Conservation (phyloP, 352 stramenopile species). For the Globisporangium orthogonon region DNA sequence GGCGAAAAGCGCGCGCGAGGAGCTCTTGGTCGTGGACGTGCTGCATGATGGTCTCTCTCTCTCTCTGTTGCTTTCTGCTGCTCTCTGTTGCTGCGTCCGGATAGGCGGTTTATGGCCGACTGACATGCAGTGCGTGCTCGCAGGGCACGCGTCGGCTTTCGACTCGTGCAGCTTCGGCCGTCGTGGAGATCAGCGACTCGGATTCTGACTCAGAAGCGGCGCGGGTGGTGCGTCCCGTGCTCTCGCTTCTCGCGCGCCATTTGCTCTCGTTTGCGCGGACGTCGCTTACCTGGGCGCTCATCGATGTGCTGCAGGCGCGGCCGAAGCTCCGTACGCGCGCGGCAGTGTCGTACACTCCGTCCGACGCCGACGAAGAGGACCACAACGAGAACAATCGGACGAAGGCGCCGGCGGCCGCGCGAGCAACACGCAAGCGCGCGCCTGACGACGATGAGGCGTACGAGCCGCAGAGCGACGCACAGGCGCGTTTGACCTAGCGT, state of each 20-base stretch:
- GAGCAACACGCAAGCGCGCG: constrained; percentile 30
- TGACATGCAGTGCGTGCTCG: not conserved
- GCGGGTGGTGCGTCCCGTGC: not conserved
- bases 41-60: not conserved
- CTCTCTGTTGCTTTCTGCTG: not conserved
- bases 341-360: constrained; percentile 8
- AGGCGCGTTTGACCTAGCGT: constrained; percentile 1
- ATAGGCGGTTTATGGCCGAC: not conserved
- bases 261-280: not conserved
- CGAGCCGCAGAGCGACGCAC: constrained; percentile 8
- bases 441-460: constrained; percentile 11
- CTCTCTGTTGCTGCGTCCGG: not conserved
- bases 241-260: not conserved
- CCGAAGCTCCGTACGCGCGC: constrained; percentile 21
- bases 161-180: not conserved
- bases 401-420: not conserved
- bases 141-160: constrained; percentile 4
- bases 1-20: not conserved
- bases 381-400: constrained; percentile 16
- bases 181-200: constrained; percentile 15
- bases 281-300: not conserved
- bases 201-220: constrained; percentile 13
- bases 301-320: constrained; percentile 7
- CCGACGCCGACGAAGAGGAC: constrained; percentile 29
- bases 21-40: too few relatives aligned